phyloP scores from a whole-genome alignment of 2,329 filamentous ascomycete species.

The Penicillium glabrum region DNA sequence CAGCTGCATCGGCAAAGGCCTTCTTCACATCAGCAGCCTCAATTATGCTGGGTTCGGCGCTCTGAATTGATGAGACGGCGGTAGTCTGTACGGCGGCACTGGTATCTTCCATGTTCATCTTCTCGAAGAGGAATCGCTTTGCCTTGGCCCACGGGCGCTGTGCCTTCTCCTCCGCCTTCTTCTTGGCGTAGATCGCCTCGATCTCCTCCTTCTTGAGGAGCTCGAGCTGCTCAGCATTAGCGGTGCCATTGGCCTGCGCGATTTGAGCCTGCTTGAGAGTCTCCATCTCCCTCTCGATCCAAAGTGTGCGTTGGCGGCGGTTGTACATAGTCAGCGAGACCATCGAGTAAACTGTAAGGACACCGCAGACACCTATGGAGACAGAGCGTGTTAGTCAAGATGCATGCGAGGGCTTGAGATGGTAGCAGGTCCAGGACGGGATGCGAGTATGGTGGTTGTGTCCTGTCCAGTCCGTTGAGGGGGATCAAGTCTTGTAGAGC shows the following conservation, averaged over 20 bases:
- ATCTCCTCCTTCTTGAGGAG: slow-evolving; percentile 47
- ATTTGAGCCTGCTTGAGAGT: slow-evolving; percentile 43
- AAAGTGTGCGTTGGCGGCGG: slow-evolving; percentile 62
- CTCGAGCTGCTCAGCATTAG: slow-evolving; percentile 44
- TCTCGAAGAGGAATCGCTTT: slow-evolving; percentile 40
- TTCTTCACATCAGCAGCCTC: slow-evolving; percentile 40
- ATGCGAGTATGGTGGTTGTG: not conserved
- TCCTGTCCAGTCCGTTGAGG: not conserved
- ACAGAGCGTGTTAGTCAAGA: not conserved
- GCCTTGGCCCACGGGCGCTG: slow-evolving; percentile 39
- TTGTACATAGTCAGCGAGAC: slow-evolving; percentile 68
- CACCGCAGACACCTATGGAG: slow-evolving; percentile 56
- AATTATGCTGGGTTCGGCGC: slow-evolving; percentile 27
- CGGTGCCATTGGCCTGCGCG: slow-evolving; percentile 41
- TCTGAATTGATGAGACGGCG: slow-evolving; percentile 7
- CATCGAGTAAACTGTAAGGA: slow-evolving; percentile 63
- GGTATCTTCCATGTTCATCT: slow-evolving; percentile 38
- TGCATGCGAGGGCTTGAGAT: not conserved
- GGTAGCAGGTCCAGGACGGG: not conserved
- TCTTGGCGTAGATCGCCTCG: slow-evolving; percentile 37
- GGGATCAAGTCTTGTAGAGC: not conserved
- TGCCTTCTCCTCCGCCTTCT: slow-evolving; percentile 40
- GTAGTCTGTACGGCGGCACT: slow-evolving; percentile 7
- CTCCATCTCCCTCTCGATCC: slow-evolving; percentile 53
- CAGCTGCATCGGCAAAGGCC: slow-evolving; percentile 23